Percentiles rank a stretch among this genome's conserved stretches.
These are phyloP conservation scores for Ganoderma resinaceum DNA, from an alignment of 1,284 basidiomycete species.

Conservation along the genomic window DNA sequence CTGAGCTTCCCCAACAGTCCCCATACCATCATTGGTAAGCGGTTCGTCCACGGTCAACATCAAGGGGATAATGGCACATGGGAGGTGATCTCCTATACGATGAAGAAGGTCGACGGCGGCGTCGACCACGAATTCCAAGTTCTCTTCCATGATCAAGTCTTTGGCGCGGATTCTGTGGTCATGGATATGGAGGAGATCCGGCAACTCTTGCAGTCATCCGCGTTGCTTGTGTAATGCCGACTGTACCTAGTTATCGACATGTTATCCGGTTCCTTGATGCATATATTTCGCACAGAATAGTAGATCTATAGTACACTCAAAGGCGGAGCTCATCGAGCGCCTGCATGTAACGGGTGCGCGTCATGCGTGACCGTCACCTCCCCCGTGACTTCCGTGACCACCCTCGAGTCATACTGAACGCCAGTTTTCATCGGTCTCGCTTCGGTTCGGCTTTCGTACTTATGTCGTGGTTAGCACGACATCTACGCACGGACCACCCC, in stretches of 20 bases:
- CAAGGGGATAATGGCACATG: constrained; percentile 16
- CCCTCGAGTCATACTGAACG: no score
- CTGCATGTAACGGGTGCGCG: no score
- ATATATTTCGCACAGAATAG: background rate
- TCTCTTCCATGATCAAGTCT: constrained; percentile 4
- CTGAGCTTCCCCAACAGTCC: background rate
- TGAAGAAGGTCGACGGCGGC: constrained; percentile 2
- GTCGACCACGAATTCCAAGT: constrained; percentile 20
- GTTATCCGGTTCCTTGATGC: no score
- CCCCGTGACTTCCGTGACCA: no score
- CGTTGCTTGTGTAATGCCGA: background rate
- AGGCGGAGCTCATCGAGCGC: no score
- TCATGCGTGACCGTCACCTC: no score
- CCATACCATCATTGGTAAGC: background rate
- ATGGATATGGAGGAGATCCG: constrained; percentile 17
- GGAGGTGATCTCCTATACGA: constrained; percentile 17
- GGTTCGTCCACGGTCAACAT: background rate
- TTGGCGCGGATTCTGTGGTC: constrained; percentile 6
- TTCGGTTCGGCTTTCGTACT: no score
- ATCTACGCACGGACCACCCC: no score
- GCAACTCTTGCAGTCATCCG: constrained; percentile 13
- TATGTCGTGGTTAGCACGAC: no score
- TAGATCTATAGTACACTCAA: no score
- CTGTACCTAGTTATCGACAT: background rate
- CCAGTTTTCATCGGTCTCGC: no score